Base-by-base conservation (phyloP, 768 basidiomycete species). In the Trametes meyenii region DNA sequence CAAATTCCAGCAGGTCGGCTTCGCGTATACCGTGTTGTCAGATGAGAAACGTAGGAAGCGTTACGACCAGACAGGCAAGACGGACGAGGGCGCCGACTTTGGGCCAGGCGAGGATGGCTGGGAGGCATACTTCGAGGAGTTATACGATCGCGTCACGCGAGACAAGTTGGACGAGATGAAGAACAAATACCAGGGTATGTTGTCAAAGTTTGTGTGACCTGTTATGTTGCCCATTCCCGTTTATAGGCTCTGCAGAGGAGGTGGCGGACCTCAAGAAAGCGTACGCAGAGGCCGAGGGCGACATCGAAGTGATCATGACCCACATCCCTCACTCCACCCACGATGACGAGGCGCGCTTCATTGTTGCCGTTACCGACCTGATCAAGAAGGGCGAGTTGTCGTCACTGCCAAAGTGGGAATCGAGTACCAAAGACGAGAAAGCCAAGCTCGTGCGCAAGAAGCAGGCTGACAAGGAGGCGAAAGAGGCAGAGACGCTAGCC, bases 1-100 rank as follows among this genome's bases (percentile, higher is more conserved):
- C 64, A 89, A 89, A 73, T 96, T 98, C 71, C 93, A 94, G 67
- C 93, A 95, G 69, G 83, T 98, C 66, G 94, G 96, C 0, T 98
- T 96, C 70, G 93, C 96, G 11, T 99, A 97, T 74, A 81, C 92
- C 1, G 87, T 98, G 0, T 79, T 98, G 29, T 82, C 87, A 55
- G 95, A 98, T 66, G 85, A 85, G 60, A 86, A 84, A 69, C 76
- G 88, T 65, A 83, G 88, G 70, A 79, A 84, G 70, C 79, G 85
- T 61, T 99, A 98, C 66, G 95, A 98, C 68, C 75, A 74, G 56
- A 96, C 90, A 0, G 97, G 97, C 17, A 83, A 83, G 66, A 97
- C 95, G 10, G 86, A 88, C 64, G 95, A 98, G 68, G 84, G 83
- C 11, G 81, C 89, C 45, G 86, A 87, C 50, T 71, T 90, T 42